Evolutionary conservation across 2,329 filamentous ascomycete species (phyloP).

Genomic region (Aspergillus pseudoglaucus): DNA sequence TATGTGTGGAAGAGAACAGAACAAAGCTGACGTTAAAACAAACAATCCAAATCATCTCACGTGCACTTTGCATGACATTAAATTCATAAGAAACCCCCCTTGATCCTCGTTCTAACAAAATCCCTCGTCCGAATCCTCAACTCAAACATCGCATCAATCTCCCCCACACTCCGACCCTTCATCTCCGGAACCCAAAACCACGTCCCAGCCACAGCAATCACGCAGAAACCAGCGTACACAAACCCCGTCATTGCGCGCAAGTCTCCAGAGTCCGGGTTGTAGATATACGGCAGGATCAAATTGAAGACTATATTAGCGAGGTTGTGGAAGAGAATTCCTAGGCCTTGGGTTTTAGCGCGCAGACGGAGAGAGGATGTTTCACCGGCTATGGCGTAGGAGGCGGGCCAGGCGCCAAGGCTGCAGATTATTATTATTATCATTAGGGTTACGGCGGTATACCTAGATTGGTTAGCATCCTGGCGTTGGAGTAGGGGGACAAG

Average conservation of each 20-base stretch:
- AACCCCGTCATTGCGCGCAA: constrained; percentile 39
- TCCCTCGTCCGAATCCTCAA: constrained; percentile 12
- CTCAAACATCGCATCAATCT: constrained; percentile 43
- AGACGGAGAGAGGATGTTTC: constrained; percentile 32
- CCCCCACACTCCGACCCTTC: constrained; percentile 41
- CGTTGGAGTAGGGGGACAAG: not conserved
- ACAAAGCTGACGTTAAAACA: not conserved
- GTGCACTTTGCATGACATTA: not conserved
- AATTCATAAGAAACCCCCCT: not conserved
- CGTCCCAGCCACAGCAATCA: constrained; percentile 25
- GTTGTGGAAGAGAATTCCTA: constrained; percentile 39
- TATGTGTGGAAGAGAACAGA: not conserved
- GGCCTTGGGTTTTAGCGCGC: constrained; percentile 32
- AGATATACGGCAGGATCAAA: constrained; percentile 47
- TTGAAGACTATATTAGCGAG: constrained; percentile 39
- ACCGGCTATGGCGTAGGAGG: constrained; percentile 30
- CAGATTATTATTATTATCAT: constrained; percentile 41
- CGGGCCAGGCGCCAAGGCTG: constrained; percentile 30
- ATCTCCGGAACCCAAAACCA: constrained; percentile 50
- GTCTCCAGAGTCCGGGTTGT: constrained; percentile 42
- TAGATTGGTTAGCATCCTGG: constrained; percentile 9
- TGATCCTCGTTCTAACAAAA: constrained; percentile 18
- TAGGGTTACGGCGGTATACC: constrained; percentile 38
- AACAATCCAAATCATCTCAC: not conserved
- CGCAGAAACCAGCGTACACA: constrained; percentile 31